These are phyloP conservation scores for Suillus subluteus DNA, from an alignment of 768 basidiomycete species.

Conservation along the genomic window DNA sequence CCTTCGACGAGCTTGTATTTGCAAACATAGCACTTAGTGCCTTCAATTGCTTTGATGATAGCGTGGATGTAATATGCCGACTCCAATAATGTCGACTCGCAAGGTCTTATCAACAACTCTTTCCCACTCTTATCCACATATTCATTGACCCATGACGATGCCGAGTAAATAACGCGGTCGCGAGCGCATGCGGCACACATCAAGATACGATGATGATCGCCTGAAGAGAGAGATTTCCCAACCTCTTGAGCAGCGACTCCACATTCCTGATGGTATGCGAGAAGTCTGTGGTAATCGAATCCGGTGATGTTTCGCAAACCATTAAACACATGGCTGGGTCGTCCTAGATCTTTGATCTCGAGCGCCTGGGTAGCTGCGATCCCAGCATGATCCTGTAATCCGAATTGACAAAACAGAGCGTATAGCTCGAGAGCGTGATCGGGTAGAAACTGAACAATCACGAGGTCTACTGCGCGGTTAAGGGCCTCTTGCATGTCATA, in stretches of 20 bases:
- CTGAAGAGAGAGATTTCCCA: background rate
- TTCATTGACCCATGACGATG: background rate
- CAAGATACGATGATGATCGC: too few species aligned
- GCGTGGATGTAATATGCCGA: background rate
- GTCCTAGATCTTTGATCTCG: conserved; percentile 11
- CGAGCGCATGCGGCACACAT: too few species aligned
- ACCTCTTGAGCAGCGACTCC: conserved; percentile 23
- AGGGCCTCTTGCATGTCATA: conserved; percentile 30
- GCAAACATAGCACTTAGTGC: background rate
- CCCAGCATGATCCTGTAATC: conserved; percentile 22
- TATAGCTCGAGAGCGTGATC: conserved; percentile 29
- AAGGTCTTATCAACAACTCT: conserved; percentile 3
- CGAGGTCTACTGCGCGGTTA: conserved; percentile 19
- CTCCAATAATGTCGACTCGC: conserved; percentile 4
- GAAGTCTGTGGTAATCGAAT: conserved; percentile 43
- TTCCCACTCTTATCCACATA: conserved; percentile 2
- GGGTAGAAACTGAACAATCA: conserved; percentile 13
- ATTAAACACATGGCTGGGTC: conserved; percentile 22
- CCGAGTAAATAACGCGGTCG: too few species aligned
- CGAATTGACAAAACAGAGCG: conserved; percentile 29
- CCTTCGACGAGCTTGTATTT: background rate
- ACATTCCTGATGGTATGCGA: conserved; percentile 45
- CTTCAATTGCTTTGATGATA: background rate
- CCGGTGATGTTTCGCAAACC: conserved; percentile 44
- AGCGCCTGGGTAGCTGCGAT: conserved; percentile 29